Evolutionary conservation across 306 rosid genomes (phyloP).

Genomic region (Pyrus bretschneideri): DNA sequence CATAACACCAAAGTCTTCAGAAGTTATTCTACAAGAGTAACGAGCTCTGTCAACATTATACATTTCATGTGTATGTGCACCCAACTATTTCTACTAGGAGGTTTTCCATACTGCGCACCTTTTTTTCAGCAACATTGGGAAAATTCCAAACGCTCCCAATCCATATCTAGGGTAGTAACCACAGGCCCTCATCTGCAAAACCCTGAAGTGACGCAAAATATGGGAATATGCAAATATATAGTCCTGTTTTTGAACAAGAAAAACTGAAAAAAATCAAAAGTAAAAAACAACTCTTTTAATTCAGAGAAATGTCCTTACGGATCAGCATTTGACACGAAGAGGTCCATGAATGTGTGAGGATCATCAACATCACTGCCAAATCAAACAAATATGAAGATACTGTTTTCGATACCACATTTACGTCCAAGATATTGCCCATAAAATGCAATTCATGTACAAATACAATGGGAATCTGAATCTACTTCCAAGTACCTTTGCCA

Average conservation of each 20-base stretch:
- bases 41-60: slow-evolving; percentile 26
- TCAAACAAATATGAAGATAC: not conserved
- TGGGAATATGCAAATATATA: not conserved
- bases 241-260: not conserved
- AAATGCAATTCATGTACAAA: slow-evolving; percentile 1
- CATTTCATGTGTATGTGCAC: slow-evolving; percentile 17
- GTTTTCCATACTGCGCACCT: slow-evolving; percentile 44
- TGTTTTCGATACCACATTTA: not conserved
- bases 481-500: slow-evolving; percentile 75
- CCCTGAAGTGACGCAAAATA: slow-evolving; percentile 34
- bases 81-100: slow-evolving; percentile 5
- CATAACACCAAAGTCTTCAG: slow-evolving; percentile 65
- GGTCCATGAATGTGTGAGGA: slow-evolving; percentile 86
- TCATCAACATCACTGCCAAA: slow-evolving; percentile 71
- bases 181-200: slow-evolving; percentile 70
- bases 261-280: not conserved
- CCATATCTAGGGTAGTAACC: slow-evolving; percentile 80
- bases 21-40: slow-evolving; percentile 45
- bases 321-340: slow-evolving; percentile 64
- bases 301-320: slow-evolving; percentile 56
- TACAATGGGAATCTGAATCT: not conserved
- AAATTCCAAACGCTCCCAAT: slow-evolving; percentile 81
- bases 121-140: slow-evolving; percentile 64
- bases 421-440: not conserved
- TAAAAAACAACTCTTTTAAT: slow-evolving; percentile 4